These are phyloP conservation scores for Paramecium caudatum DNA, from an alignment of 73 alveolate genomes.

Conservation along the genomic window DNA sequence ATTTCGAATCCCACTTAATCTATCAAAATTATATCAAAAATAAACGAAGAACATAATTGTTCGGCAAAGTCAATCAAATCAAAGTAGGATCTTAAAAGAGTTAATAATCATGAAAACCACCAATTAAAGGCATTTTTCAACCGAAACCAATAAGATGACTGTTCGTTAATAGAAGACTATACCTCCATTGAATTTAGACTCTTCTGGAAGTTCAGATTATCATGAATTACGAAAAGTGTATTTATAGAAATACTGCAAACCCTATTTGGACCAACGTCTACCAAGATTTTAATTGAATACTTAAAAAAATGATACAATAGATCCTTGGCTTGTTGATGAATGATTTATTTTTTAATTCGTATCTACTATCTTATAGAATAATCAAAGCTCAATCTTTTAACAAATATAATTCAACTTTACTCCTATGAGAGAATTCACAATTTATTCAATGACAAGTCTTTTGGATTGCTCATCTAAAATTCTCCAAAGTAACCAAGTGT, in stretches of 20 bases:
- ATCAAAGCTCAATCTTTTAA: too few relatives aligned
- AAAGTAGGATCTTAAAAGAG: too few relatives aligned
- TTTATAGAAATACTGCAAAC: conserved; percentile 41
- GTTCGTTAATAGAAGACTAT: not conserved
- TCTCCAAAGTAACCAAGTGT: conserved; percentile 59
- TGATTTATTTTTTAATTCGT: too few relatives aligned
- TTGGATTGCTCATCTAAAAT: conserved; percentile 54
- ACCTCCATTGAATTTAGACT: not conserved
- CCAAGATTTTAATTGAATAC: not conserved
- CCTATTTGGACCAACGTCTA: not conserved
- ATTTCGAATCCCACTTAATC: conserved; percentile 9
- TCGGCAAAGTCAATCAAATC: not conserved
- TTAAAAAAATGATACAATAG: not conserved
- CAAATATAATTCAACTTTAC: too few relatives aligned
- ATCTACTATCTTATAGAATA: too few relatives aligned
- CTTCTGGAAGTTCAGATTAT: conserved; percentile 26
- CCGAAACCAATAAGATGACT: not conserved
- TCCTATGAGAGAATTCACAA: too few relatives aligned
- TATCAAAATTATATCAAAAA: not conserved
- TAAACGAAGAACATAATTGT: conserved; percentile 10
- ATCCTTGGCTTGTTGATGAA: conserved; percentile 11
- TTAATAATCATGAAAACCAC: conserved; percentile 28
- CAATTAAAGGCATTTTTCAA: too few relatives aligned
- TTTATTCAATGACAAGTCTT: too few relatives aligned
- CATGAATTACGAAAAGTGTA: conserved; percentile 14